Conservation (phyloP, 768 basidiomycete genomes). For the Agaricus subrufescens region DNA sequence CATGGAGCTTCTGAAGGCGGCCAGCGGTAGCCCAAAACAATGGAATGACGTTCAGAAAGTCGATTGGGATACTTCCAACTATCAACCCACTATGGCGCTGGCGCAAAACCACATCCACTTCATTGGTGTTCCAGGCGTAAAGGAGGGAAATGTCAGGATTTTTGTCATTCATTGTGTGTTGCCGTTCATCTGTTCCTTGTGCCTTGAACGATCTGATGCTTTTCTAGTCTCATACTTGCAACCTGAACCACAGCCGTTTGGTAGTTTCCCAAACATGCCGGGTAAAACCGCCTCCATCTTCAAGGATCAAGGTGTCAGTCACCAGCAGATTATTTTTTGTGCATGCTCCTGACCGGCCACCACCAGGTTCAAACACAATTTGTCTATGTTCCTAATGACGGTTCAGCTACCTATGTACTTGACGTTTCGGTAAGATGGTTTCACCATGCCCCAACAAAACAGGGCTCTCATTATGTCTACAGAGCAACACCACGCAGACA, state of each 20-base stretch:
- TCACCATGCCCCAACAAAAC: background rate
- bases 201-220: background rate
- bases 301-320: conserved; percentile 43
- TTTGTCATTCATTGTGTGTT: conserved; percentile 73
- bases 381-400: conserved; percentile 73
- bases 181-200: background rate
- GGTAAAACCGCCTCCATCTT: conserved; percentile 74
- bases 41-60: conserved; percentile 58
- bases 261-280: conserved; percentile 62
- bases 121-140: conserved; percentile 52
- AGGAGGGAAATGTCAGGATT: conserved; percentile 56
- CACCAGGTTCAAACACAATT: conserved; percentile 64
- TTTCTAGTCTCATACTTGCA: conserved; percentile 63
- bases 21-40: conserved; percentile 48
- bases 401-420: conserved; percentile 64
- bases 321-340: background rate
- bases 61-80: conserved; percentile 36
- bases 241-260: conserved; percentile 57
- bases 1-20: conserved; percentile 59
- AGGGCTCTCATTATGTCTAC: conserved; percentile 3
- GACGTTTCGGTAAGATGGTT: conserved; percentile 51
- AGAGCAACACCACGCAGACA: conserved; percentile 62
- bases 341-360: background rate
- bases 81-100: conserved; percentile 61
- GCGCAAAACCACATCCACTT: conserved; percentile 76